A percentile compares a stretch with the other conserved stretches of the same genome.
Evolutionary conservation across 495 filamentous ascomycete species (phyloP).

Genomic region (Staphylotrichum tortipilum): DNA sequence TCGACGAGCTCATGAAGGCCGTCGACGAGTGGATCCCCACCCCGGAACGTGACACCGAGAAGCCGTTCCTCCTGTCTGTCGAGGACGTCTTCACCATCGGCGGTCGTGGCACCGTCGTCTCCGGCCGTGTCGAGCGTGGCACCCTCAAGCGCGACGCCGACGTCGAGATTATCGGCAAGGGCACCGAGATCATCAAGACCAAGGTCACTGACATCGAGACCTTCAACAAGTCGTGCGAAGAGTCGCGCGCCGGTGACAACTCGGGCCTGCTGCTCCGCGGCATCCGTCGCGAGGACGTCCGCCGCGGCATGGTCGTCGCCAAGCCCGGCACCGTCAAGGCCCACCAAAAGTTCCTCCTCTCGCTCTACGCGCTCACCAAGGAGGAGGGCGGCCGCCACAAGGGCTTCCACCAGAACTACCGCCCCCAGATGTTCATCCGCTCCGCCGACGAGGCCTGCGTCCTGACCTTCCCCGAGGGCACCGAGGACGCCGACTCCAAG

Average conservation of each 20-base stretch:
- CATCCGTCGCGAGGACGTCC: slow-evolving; percentile 86
- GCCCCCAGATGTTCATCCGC: slow-evolving; percentile 88
- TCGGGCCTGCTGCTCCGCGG: slow-evolving; percentile 95
- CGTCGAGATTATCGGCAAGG: slow-evolving; percentile 86
- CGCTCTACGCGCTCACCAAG: slow-evolving; percentile 94
- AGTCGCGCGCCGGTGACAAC: slow-evolving; percentile 92
- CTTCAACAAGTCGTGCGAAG: slow-evolving; percentile 97
- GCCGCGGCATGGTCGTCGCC: slow-evolving; percentile 86
- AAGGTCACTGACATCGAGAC: slow-evolving; percentile 99
- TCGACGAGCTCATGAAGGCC: slow-evolving; percentile 79
- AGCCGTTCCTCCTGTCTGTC: slow-evolving; percentile 97
- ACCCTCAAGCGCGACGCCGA: slow-evolving; percentile 83
- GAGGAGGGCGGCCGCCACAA: slow-evolving; percentile 96
- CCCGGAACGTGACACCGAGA: slow-evolving; percentile 80
- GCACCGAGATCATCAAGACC: slow-evolving; percentile 72
- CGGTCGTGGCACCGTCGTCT: slow-evolving; percentile 93
- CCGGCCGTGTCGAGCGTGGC: slow-evolving; percentile 95
- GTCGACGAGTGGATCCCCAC: slow-evolving; percentile 97
- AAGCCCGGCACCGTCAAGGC: slow-evolving; percentile 69
- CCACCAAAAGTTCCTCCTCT: slow-evolving; percentile 82
- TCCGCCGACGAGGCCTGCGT: slow-evolving; percentile 84
- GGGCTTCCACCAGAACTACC: slow-evolving; percentile 87
- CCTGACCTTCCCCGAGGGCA: slow-evolving; percentile 74
- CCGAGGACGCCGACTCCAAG: slow-evolving; percentile 51
- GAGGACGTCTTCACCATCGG: slow-evolving; percentile 98